Evolutionary conservation across 192 early-diverging fungal genomes (phyloP), one percentile per base, ranked within the genome.

Genomic region (Pilobolus umbonatus): DNA sequence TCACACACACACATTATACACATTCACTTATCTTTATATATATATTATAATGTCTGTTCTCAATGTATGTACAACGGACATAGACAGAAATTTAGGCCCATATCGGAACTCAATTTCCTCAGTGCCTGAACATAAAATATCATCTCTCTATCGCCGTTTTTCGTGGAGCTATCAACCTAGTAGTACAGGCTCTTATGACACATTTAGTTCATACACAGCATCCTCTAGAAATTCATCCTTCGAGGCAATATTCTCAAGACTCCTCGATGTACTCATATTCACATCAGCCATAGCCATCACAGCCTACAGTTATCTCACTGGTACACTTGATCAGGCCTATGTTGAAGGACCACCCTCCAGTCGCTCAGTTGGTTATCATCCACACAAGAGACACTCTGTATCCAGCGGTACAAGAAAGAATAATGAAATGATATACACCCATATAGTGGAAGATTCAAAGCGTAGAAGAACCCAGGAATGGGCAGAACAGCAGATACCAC

Each of bases 261-360:
- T 59, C 22, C 38, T 59, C 21, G 57, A 59, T 48, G 45, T 34
- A 3, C 28, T 59, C 22, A 59, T 59, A 26, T 59, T 59, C 34
- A 59, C 57, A 22, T 59, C 57, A 24, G 57, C 57, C 25, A 59
- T 59, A 14, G 57, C 57, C 14, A 48, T 59, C 45, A 59, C 57
- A 19, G 57, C 57, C 32, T 48, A 48, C 17, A 47, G 44, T 25
- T 59, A 48, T 32, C 34, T 44, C 19, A 59, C 44, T 19, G 57
- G 57, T 25, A 59, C 57, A 45, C 32, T 59, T 24, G 43, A 45
- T 46, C 43, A 30, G 48, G 38, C 55, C 17, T 6, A 43, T 24
- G 25, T 43, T 5, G 28, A 30, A 29, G 39, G 26, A 28, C 26
- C 55, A 39, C 21, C 36, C n/a, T 26, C 35, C 53, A 55, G 2